Percentiles rank a stretch among this genome's conserved stretches.
These are phyloP conservation scores for Mycena pura DNA, from an alignment of 768 basidiomycete genomes.

Conservation along the genomic window DNA sequence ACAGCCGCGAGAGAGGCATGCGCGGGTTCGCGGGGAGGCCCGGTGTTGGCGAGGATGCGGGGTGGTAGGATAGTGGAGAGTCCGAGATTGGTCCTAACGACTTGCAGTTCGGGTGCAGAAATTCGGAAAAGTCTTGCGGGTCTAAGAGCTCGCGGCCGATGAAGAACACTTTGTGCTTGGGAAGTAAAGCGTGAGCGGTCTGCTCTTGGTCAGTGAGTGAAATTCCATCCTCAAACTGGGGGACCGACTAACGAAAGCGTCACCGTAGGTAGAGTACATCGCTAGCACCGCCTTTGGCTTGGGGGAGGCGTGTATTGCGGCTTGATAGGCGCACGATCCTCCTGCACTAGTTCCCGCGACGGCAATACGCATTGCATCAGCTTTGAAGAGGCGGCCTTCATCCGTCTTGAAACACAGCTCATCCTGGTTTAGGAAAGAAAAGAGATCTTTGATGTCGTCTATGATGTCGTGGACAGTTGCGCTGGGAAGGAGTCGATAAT, in stretches of 20 bases:
- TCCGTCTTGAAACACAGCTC: constrained; percentile 25
- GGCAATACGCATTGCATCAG: constrained; percentile 53
- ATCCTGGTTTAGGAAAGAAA: constrained; percentile 49
- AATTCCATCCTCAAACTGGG: not conserved
- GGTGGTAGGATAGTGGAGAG: constrained; percentile 56
- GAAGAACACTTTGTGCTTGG: constrained; percentile 59
- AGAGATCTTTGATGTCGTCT: constrained; percentile 63
- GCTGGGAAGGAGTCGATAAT: constrained; percentile 65
- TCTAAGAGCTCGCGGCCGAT: constrained; percentile 63
- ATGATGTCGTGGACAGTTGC: constrained; percentile 65
- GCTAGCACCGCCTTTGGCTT: constrained; percentile 62
- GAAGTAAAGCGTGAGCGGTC: constrained; percentile 52
- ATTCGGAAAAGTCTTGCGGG: constrained; percentile 52
- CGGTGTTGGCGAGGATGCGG: constrained; percentile 51
- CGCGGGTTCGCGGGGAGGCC: constrained; percentile 69
- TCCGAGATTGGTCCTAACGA: constrained; percentile 39
- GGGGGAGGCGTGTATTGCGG: constrained; percentile 60
- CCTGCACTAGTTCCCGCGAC: constrained; percentile 68
- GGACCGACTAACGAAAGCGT: constrained; percentile 50
- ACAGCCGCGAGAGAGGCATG: constrained; percentile 62
- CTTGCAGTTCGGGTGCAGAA: constrained; percentile 49
- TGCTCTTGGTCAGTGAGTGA: not conserved
- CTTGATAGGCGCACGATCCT: constrained; percentile 66
- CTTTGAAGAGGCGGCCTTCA: constrained; percentile 30
- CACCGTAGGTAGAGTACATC: constrained; percentile 70